Evolutionary conservation across 768 basidiomycete species (phyloP).

Genomic region (Candolleomyces eurysporus): DNA sequence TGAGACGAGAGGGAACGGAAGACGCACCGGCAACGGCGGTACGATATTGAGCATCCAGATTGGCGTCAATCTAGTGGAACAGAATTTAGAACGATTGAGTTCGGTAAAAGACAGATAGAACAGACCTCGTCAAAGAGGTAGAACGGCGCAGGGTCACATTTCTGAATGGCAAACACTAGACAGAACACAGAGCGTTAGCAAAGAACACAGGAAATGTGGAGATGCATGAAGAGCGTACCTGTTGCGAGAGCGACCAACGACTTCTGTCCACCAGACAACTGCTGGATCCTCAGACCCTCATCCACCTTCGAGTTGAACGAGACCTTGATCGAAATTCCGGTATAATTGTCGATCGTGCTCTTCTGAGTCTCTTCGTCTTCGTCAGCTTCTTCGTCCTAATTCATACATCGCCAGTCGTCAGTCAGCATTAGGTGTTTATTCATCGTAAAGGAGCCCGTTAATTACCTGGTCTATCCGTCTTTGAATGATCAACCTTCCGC

Average conservation of each 20-base stretch:
- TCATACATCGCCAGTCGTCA: neutral
- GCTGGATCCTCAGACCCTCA: slow-evolving; percentile 94
- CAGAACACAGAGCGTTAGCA: neutral
- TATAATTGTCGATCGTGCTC: slow-evolving; percentile 88
- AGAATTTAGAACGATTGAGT: neutral
- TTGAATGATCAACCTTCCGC: slow-evolving; percentile 90
- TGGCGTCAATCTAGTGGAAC: slow-evolving; percentile 81
- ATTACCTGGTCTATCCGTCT: slow-evolving; percentile 79
- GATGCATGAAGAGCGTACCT: slow-evolving; percentile 38
- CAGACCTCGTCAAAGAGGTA: slow-evolving; percentile 95
- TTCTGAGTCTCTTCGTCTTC: slow-evolving; percentile 78
- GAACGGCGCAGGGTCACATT: slow-evolving; percentile 98
- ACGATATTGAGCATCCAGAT: slow-evolving; percentile 95
- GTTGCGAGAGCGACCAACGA: slow-evolving; percentile 94
- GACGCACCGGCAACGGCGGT: slow-evolving; percentile 90
- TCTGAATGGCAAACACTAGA: slow-evolving; percentile 95
- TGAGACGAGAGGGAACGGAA: neutral
- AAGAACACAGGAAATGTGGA: neutral
- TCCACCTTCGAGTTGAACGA: slow-evolving; percentile 99
- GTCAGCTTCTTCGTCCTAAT: slow-evolving; percentile 70
- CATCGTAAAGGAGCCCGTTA: too few species aligned
- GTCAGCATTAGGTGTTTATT: too few species aligned
- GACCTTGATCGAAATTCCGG: slow-evolving; percentile 94
- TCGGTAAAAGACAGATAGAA: neutral
- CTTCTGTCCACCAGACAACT: slow-evolving; percentile 96